A percentile compares a stretch with the other conserved stretches of the same genome.
These are phyloP conservation scores for Agrostemma githago DNA, from an alignment of 148 eudicot genomes.

Conservation along the genomic window DNA sequence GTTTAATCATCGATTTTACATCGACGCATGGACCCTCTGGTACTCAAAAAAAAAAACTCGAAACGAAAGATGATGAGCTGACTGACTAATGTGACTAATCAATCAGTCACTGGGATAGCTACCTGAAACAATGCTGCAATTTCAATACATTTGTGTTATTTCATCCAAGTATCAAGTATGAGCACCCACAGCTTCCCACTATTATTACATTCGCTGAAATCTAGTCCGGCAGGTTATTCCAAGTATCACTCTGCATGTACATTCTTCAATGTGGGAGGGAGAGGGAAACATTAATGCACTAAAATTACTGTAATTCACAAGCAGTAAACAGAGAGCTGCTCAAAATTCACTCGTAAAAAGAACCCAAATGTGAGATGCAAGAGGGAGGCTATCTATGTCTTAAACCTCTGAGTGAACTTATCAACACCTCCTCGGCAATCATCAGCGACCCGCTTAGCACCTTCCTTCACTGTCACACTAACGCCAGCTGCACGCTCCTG, in stretches of 20 bases:
- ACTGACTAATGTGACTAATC: no score
- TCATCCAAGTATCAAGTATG: constrained; percentile 5
- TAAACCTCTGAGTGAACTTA: constrained; percentile 78
- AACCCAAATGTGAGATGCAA: background rate
- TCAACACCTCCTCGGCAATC: constrained; percentile 80
- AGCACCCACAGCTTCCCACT: background rate
- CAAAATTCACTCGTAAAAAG: constrained; percentile 22
- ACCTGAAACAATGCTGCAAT: background rate
- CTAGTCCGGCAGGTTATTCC: background rate
- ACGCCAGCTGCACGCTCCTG: constrained; percentile 46
- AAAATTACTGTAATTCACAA: background rate
- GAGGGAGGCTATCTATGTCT: constrained; percentile 31
- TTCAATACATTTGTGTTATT: background rate
- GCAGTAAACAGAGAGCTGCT: background rate
- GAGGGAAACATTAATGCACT: background rate
- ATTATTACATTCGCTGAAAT: constrained; percentile 9
- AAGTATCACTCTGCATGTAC: constrained; percentile 14
- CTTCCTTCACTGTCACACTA: constrained; percentile 51
- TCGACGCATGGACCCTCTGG: no score
- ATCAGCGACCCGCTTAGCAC: constrained; percentile 63
- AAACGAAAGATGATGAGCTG: background rate
- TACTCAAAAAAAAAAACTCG: no score
- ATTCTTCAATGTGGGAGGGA: background rate
- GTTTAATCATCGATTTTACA: no score
- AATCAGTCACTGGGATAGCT: background rate